phyloP scores from a whole-genome alignment of 208 protist genomes.

The Phytomonas francai region DNA sequence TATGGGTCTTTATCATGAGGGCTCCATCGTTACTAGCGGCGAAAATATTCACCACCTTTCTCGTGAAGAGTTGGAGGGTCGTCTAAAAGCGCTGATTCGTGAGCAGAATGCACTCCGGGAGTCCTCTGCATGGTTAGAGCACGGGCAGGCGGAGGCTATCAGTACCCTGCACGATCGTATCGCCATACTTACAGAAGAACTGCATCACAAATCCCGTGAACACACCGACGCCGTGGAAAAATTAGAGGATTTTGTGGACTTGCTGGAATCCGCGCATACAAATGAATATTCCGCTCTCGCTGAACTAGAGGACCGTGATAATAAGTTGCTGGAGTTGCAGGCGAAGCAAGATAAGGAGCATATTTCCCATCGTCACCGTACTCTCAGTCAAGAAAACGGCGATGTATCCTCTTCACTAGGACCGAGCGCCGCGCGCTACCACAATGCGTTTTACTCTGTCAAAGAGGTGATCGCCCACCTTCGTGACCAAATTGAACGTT shows the following conservation, averaged over 20 bases:
- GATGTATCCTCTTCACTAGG: too few species aligned
- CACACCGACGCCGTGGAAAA: constrained; percentile 41
- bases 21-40: too few species aligned
- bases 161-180: constrained; percentile 33
- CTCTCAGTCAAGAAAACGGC: too few species aligned
- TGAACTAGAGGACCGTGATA: constrained; percentile 22
- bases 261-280: constrained; percentile 46
- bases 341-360: constrained; percentile 10
- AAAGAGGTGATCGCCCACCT: constrained; percentile 10
- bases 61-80: constrained; percentile 12
- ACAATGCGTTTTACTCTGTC: constrained; percentile 7
- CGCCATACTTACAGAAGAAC: constrained; percentile 31
- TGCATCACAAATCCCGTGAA: constrained; percentile 33
- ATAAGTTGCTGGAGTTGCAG: constrained; percentile 24
- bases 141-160: constrained; percentile 21
- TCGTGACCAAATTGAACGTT: constrained; percentile 40
- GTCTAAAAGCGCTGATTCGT: constrained; percentile 6
- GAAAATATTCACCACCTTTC: too few species aligned
- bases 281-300: constrained; percentile 37
- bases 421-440: constrained; percentile 5
- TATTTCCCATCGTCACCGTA: too few species aligned
- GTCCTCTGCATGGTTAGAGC: constrained; percentile 10
- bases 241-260: constrained; percentile 56
- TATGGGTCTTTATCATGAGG: too few species aligned
- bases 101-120: constrained; percentile 23